Percentiles rank a stretch among this genome's conserved stretches.
Evolutionary conservation across 2,329 filamentous ascomycete species (phyloP).

Genomic region (Aspergillus sclerotialis): DNA sequence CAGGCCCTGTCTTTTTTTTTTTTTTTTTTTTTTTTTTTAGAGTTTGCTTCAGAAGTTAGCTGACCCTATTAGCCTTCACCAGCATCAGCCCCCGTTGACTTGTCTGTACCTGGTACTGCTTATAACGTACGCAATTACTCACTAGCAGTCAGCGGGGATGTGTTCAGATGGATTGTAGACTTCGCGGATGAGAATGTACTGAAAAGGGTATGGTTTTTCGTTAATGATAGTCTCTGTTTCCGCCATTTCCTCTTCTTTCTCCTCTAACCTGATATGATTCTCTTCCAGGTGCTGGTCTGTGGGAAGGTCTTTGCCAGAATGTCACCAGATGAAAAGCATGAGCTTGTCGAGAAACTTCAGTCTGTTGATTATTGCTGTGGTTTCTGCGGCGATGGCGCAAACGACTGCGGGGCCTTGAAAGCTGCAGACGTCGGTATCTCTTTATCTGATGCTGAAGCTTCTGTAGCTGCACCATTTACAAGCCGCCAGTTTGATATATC

Average conservation of each 20-base stretch:
- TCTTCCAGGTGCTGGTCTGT: conserved; percentile 68
- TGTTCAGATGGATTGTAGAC: conserved; percentile 94
- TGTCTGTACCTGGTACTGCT: conserved; percentile 78
- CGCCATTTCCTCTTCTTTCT: background rate
- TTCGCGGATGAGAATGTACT: conserved; percentile 76
- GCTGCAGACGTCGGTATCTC: conserved; percentile 97
- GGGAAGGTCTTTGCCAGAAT: conserved; percentile 96
- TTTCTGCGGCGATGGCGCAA: conserved; percentile 95
- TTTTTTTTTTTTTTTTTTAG: no score
- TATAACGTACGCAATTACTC: conserved; percentile 78
- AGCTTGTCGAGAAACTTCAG: conserved; percentile 93
- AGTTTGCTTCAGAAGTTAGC: conserved; percentile 1
- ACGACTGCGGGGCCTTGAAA: conserved; percentile 94
- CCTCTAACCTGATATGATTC: background rate
- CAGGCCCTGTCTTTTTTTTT: conserved; percentile 12
- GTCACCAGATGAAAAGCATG: conserved; percentile 98
- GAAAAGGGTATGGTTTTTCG: conserved; percentile 54
- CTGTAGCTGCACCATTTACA: conserved; percentile 95
- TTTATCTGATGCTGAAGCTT: conserved; percentile 92
- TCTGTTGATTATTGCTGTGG: conserved; percentile 92
- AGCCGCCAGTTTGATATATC: conserved; percentile 93
- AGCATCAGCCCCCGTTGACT: conserved; percentile 63
- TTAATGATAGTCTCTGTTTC: conserved; percentile 10
- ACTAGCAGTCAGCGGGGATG: conserved; percentile 82
- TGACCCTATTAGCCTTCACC: conserved; percentile 56